Evolutionary conservation across 2,329 filamentous ascomycete genomes (phyloP).

Genomic region (Fonsecaea nubica): DNA sequence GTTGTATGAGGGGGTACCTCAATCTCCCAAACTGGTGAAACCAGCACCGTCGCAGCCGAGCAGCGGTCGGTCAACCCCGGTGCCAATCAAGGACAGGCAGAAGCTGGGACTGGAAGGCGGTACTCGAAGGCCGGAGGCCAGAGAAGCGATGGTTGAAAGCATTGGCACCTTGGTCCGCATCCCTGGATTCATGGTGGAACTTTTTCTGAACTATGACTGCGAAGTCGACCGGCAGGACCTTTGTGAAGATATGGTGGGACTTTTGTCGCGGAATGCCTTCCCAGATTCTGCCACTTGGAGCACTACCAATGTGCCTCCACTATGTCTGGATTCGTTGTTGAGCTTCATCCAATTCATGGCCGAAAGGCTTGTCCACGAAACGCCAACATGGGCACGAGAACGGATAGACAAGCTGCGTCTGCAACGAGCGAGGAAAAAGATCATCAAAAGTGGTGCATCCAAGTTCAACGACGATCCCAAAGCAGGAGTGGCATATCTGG

Average conservation of each 20-base stretch:
- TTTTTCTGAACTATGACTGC: slow-evolving; percentile 98
- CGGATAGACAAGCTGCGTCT: slow-evolving; percentile 69
- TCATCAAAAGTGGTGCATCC: slow-evolving; percentile 83
- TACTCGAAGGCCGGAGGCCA: slow-evolving; percentile 87
- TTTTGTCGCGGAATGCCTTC: slow-evolving; percentile 91
- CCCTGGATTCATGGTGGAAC: slow-evolving; percentile 90
- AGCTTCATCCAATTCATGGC: slow-evolving; percentile 91
- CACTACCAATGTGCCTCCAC: slow-evolving; percentile 93
- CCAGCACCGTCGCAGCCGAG: slow-evolving; percentile 73
- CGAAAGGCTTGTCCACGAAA: slow-evolving; percentile 75
- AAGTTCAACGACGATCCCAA: slow-evolving; percentile 98
- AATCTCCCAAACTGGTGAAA: slow-evolving; percentile 85
- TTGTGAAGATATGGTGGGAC: slow-evolving; percentile 92
- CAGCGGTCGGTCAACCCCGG: slow-evolving; percentile 86
- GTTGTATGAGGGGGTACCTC: slow-evolving; percentile 90
- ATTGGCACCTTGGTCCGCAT: slow-evolving; percentile 90
- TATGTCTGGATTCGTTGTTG: slow-evolving; percentile 90
- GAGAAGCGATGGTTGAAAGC: slow-evolving; percentile 98
- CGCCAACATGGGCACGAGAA: slow-evolving; percentile 68
- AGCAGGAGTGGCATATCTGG: slow-evolving; percentile 82
- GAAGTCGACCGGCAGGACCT: slow-evolving; percentile 89
- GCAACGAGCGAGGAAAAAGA: slow-evolving; percentile 79
- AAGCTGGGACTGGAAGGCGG: slow-evolving; percentile 92
- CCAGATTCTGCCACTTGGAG: slow-evolving; percentile 99
- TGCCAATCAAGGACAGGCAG: slow-evolving; percentile 89